Base-by-base conservation (phyloP, 163 green algal species). In the Coccomyxa subellipsoidea region DNA sequence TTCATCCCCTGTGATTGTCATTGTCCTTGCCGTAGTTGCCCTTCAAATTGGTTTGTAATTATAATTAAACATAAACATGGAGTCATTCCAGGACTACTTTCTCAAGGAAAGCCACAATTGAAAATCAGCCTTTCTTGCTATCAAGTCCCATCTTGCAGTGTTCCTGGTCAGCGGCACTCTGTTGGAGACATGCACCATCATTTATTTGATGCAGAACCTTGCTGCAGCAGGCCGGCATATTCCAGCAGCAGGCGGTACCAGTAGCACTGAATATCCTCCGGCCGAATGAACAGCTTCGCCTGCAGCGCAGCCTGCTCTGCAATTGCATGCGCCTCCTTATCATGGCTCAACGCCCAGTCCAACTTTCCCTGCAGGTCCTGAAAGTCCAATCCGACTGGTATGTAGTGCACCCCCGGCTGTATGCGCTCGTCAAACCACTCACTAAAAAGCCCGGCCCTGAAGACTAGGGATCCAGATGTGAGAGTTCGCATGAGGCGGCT, bases 371-470 rank as follows among this genome's bases (percentile, higher is more conserved):
- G 36, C 78, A 82, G 36, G 36, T 82, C 59, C 54, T 54, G 69
- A 35, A 72, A 82, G 59, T 82, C 78, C 59, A 82, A 69, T 21
- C 59, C 27, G 23, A 82, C 78, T 8, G 38, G 78, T 1, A 82
- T 37, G 59, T 77, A 82, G 78, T 82, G 78, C 59, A 47, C 36
- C 21, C 37, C 7, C 35, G 54, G 59, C 18, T 29, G 25, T 4
- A 82, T 38, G 37, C 78, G 39, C 59, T 82, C 78, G 59, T 82
- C 78, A 69, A 77, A 82, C 78, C 78, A 82, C 78, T 82, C 78
- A 10, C 23, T 54, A 54, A 72, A 82, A 4, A 82, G 78, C 15
- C 78, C 78, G 9, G 78, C 78, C 18, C 78, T n/a, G 77, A 73
- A 81, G 29, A 81, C n/a, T 27, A 75, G 53, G 2, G 35, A 78